A percentile compares a stretch with the other conserved stretches of the same genome.
Conservation (phyloP, 2,329 filamentous ascomycete genomes). For the Ramularia collo-cygni region DNA sequence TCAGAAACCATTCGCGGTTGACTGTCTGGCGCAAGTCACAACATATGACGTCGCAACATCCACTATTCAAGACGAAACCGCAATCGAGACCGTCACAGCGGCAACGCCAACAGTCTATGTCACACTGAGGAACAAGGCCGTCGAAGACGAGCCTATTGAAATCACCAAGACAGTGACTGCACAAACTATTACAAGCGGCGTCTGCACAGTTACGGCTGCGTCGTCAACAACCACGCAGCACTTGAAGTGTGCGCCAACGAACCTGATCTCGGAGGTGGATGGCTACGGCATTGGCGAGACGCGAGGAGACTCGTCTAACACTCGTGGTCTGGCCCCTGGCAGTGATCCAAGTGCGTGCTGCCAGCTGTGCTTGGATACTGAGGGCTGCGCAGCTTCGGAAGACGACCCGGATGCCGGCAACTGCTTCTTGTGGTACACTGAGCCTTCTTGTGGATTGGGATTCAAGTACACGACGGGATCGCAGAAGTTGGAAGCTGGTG, state of each 20-base stretch:
- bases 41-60: slow-evolving; percentile 17
- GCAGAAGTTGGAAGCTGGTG: slow-evolving; percentile 15
- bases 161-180: slow-evolving; percentile 17
- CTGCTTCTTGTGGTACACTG: slow-evolving; percentile 24
- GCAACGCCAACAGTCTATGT: slow-evolving; percentile 13
- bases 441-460: slow-evolving; percentile 19
- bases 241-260: slow-evolving; percentile 24
- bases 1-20: slow-evolving; percentile 18
- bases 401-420: slow-evolving; percentile 22
- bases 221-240: slow-evolving; percentile 23
- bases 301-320: slow-evolving; percentile 17
- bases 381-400: slow-evolving; percentile 20
- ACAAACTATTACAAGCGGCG: slow-evolving; percentile 4
- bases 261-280: slow-evolving; percentile 19
- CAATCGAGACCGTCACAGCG: slow-evolving; percentile 20
- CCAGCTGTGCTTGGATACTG: slow-evolving; percentile 22
- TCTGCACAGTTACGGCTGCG: slow-evolving; percentile 20
- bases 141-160: slow-evolving; percentile 9
- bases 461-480: slow-evolving; percentile 20
- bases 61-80: slow-evolving; percentile 10
- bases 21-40: slow-evolving; percentile 20
- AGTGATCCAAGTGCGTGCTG: slow-evolving; percentile 23
- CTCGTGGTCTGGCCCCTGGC: slow-evolving; percentile 19
- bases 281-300: slow-evolving; percentile 21
- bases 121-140: slow-evolving; percentile 10